Base-by-base conservation (phyloP, 352 stramenopile species). In the Phytophthora chlamydospora region DNA sequence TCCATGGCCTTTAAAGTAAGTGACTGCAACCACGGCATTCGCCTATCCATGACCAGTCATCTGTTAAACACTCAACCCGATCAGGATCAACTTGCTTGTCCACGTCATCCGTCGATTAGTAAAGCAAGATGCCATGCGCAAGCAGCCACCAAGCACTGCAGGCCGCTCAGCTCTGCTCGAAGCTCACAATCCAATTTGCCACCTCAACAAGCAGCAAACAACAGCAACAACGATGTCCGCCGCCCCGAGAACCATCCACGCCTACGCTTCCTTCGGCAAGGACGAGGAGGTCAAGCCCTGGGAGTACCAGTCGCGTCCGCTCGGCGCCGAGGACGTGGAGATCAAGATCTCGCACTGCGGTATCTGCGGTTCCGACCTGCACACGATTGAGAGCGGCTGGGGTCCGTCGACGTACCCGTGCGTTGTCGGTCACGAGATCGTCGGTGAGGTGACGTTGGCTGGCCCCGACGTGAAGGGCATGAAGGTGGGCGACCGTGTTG, bases 401-500 rank as follows among this genome's bases (percentile, higher is more conserved):
- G 63, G 68, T 16, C 53, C 53, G 13, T 66, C 73, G 2, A 60
- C 13, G 3, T 89, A 85, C 49, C 79, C 76, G 40, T 73, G 74
- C 52, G 75, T 89, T 2, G 66, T 78, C 0, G 79, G 79, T 13
- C 79, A 89, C 57, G 79, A 89, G 62, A 89, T 89, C 55, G 63
- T 89, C 19, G 79, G 79, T 6, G 66, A 78, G 17, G 66, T 88
- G 27, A 80, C 73, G 10, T 13, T 64, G 9, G 73, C 59, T 6
- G 78, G 78, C 1, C 16, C 52, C 0, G 47, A 84, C 0, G 89
- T 97, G 0, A 71, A 58, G 33, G 74, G 67, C 14, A 68, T 94
- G 38, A 76, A 84, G 34, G 78, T 94, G 8, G 90, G 90, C n/a
- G 84, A 96, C 65, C 58, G 71, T n/a, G 85, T 92, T 0, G 89